phyloP scores from a whole-genome alignment of 305 asterid species.

The Rubia peregrina region DNA sequence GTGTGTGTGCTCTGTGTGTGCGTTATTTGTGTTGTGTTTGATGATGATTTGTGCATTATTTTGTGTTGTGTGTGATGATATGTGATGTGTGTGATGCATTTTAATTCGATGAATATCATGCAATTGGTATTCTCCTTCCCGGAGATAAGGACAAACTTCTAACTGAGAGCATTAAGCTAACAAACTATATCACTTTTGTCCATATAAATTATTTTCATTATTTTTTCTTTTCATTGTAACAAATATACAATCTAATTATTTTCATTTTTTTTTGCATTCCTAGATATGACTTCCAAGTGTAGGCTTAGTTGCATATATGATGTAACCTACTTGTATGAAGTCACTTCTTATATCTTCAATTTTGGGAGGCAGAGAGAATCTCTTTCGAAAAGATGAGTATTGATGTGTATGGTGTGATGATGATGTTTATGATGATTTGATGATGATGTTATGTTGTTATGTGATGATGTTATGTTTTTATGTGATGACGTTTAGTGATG shows the following conservation, averaged over 20 bases:
- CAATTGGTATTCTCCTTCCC: conserved; percentile 50
- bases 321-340: background rate
- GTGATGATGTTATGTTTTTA: too few species aligned
- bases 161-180: conserved; percentile 18
- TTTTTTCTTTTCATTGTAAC: too few species aligned
- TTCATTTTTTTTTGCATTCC: background rate
- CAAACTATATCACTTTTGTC: background rate
- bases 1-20: too few species aligned
- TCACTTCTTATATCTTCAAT: background rate
- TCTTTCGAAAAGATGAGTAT: background rate
- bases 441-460: too few species aligned
- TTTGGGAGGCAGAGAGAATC: background rate
- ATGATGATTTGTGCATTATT: too few species aligned
- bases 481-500: too few species aligned
- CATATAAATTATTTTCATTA: too few species aligned
- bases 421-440: too few species aligned
- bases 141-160: conserved; percentile 63
- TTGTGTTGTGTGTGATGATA: too few species aligned
- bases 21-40: too few species aligned
- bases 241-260: too few species aligned
- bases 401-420: background rate
- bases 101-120: conserved; percentile 27
- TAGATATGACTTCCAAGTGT: background rate
- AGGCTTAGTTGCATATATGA: background rate
- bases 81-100: conserved; percentile 16